Base-by-base conservation (phyloP, 106 monocot genomes). In the Apostasia shenzhenica region DNA sequence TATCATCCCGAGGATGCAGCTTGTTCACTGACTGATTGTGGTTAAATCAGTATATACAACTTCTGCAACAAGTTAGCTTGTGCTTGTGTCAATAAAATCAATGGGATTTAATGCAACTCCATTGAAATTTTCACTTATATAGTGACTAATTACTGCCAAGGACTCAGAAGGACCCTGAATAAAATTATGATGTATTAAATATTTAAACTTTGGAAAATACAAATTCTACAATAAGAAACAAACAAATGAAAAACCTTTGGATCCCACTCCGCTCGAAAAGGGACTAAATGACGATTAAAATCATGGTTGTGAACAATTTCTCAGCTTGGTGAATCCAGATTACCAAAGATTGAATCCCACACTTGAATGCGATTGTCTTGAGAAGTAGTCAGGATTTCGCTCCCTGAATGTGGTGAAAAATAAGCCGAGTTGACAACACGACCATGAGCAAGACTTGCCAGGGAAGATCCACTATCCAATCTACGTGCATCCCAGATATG, bases 241-340 rank as follows among this genome's bases (percentile, higher is more conserved):
- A 11, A 2, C 3, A 41, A 61, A 11, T 40, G 1, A 38, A 69
- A n/a, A 61, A 95, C 95, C 86, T 95, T 95, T 66, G 95, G 95
- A 66, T 95, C 95, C 95, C 95, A 95, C 76, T 95, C 92, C 26
- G 91, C 95, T 68, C 78, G 76, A 63, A 95, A 95, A 65, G 91
- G 86, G 75, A 92, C 92, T 72, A 92, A 67, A 59, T 95, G 92
- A 14, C 91, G 73, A 61, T 89, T 92, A 74, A 92, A 95, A 81
- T 95, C 91, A 77, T 95, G 91, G 59, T 92, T 95, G 69, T 92
- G 95, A 45, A 92, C 84, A 53, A 95, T 92, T 68, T 95, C 92
- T 84, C 92, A 77, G 55, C 80, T 89, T 67, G 95, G 86, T 13
- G 51, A 58, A 61, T 78, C 79, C 76, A 95, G 75, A 78, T 89